Conservation (phyloP, 805 yeast species). For the Candida ascalaphidarum region DNA sequence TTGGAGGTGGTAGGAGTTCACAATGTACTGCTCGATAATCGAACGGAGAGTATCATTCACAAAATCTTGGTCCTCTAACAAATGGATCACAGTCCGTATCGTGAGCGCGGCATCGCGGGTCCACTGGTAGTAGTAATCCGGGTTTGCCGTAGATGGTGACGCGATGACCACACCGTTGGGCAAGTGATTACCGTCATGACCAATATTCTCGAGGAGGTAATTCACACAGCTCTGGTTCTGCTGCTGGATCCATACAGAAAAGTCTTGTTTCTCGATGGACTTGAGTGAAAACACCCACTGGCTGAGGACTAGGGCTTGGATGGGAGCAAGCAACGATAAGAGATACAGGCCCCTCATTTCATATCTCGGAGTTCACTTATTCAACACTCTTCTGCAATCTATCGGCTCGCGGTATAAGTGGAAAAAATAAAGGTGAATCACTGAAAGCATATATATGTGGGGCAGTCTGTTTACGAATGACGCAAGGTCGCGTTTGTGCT, state of each 20-base stretch:
- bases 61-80: conserved; percentile 34
- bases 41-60: conserved; percentile 2
- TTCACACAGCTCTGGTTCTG: conserved; percentile 37
- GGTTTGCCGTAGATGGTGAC: conserved; percentile 61
- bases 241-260: conserved; percentile 38
- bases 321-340: too few species aligned
- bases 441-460: too few species aligned
- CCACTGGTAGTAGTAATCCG: conserved; percentile 90
- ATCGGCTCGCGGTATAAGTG: too few species aligned
- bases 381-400: too few species aligned
- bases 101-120: conserved; percentile 83
- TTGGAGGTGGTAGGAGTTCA: conserved; percentile 53
- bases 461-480: too few species aligned
- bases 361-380: too few species aligned
- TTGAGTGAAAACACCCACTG: too few species aligned
- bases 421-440: too few species aligned
- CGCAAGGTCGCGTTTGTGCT: too few species aligned
- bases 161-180: conserved; percentile 74
- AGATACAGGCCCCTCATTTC: too few species aligned
- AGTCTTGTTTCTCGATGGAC: too few species aligned
- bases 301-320: too few species aligned
- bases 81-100: conserved; percentile 52
- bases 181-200: conserved; percentile 38
- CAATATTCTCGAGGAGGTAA: conserved; percentile 46
- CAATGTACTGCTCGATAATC: conserved; percentile 53